A percentile compares a stretch with the other conserved stretches of the same genome.
phyloP scores from a whole-genome alignment of 2,329 filamentous ascomycete genomes.

The Diplodia corticola region DNA sequence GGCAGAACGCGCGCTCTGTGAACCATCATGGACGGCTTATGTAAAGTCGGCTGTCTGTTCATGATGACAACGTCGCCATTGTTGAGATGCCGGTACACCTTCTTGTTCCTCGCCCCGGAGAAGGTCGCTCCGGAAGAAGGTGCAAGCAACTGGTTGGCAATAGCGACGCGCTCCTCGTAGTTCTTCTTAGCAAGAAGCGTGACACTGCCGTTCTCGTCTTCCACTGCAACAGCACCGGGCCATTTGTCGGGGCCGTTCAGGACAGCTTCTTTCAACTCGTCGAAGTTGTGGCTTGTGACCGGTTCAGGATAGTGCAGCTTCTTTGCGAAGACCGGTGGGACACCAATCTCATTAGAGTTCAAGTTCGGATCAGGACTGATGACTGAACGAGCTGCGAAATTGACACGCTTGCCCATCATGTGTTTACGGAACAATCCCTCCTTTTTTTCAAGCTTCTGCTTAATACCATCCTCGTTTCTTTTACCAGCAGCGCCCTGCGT shows the following conservation, averaged over 20 bases:
- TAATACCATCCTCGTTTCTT: slow-evolving; percentile 88
- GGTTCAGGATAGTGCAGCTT: slow-evolving; percentile 97
- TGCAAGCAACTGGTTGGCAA: slow-evolving; percentile 91
- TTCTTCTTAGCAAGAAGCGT: slow-evolving; percentile 86
- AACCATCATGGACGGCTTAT: slow-evolving; percentile 99
- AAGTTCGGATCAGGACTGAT: slow-evolving; percentile 99
- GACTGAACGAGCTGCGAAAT: slow-evolving; percentile 94
- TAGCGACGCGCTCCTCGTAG: slow-evolving; percentile 78
- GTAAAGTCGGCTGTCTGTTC: slow-evolving; percentile 96
- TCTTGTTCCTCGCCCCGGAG: slow-evolving; percentile 82
- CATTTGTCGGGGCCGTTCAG: slow-evolving; percentile 93
- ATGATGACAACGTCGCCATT: slow-evolving; percentile 97
- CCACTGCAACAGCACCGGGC: slow-evolving; percentile 91
- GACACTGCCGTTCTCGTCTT: slow-evolving; percentile 92
- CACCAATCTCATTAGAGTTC: slow-evolving; percentile 97
- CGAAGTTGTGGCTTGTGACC: slow-evolving; percentile 95
- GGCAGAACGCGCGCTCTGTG: slow-evolving; percentile 89
- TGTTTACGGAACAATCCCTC: slow-evolving; percentile 98
- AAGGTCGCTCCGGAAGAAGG: slow-evolving; percentile 68
- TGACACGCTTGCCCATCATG: slow-evolving; percentile 99
- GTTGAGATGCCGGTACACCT: slow-evolving; percentile 92
- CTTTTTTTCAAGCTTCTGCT: slow-evolving; percentile 97
- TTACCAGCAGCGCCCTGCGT: slow-evolving; percentile 75
- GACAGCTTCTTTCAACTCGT: slow-evolving; percentile 92
- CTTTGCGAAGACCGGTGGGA: slow-evolving; percentile 94